Conservation (phyloP, 2,329 filamentous ascomycete genomes). For the Paraphoma sp. region DNA sequence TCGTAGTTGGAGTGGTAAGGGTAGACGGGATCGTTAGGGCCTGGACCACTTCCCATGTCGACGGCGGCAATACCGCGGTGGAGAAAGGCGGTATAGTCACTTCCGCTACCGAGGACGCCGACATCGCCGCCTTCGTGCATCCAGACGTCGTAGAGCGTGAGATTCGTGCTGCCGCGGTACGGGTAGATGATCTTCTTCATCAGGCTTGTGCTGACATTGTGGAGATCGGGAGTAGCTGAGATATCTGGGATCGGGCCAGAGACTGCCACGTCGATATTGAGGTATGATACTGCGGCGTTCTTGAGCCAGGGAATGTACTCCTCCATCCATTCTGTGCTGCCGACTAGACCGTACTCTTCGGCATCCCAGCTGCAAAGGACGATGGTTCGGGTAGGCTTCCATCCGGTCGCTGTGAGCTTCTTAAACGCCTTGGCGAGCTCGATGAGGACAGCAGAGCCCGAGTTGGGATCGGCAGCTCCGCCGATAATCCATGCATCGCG, state of each 20-base stretch:
- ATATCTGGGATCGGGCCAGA: slow-evolving; percentile 51
- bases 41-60: slow-evolving; percentile 51
- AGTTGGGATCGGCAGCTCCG: slow-evolving; percentile 61
- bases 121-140: slow-evolving; percentile 42
- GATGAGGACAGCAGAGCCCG: slow-evolving; percentile 57
- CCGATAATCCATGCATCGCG: slow-evolving; percentile 63
- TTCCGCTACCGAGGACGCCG: slow-evolving; percentile 54
- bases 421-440: slow-evolving; percentile 60
- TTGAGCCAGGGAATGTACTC: slow-evolving; percentile 58
- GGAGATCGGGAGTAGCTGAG: slow-evolving; percentile 50
- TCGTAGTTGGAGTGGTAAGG: slow-evolving; percentile 58
- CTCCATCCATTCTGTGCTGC: slow-evolving; percentile 58
- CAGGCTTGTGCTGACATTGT: slow-evolving; percentile 40
- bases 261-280: slow-evolving; percentile 60
- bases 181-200: slow-evolving; percentile 54
- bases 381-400: slow-evolving; percentile 60
- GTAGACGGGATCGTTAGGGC: slow-evolving; percentile 52
- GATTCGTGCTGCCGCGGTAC: slow-evolving; percentile 43
- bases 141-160: slow-evolving; percentile 57
- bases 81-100: slow-evolving; percentile 56
- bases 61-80: slow-evolving; percentile 53
- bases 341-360: slow-evolving; percentile 49
- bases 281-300: slow-evolving; percentile 53
- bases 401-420: slow-evolving; percentile 55
- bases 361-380: slow-evolving; percentile 54